Base-by-base conservation (phyloP, 352 stramenopile genomes). In the Phytophthora idaei region DNA sequence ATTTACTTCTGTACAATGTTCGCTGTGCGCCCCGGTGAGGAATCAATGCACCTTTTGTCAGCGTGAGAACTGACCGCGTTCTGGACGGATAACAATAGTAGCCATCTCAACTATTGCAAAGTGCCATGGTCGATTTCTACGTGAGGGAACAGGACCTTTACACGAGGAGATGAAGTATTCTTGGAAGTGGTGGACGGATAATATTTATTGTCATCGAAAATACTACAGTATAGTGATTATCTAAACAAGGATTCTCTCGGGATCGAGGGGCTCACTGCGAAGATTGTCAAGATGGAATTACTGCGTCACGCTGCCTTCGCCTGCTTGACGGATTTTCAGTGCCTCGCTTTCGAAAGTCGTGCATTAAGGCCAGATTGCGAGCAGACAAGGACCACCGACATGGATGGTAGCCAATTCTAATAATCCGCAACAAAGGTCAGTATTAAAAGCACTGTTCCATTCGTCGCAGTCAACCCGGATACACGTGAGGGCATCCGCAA, bases 271-370 rank as follows among this genome's bases (percentile, higher is more conserved):
- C 21, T 21, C 21, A 21, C 21, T 21, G 21, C 21, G 21, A 21
- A 21, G 21, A 21, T 21, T 21, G 21, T 21, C 21, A 21, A 21
- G 21, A 1, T 21, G 21, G 21, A 21, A 21, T 21, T 21, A 21
- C 21, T 21, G 21, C 21, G 21, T 21, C 21, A 21, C 21, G 21
- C 21, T 21, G 45, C 17, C 58, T 8, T 48, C 6, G 28, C 27
- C 31, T 27, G 41, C 39, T 65, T 46, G 29, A n/a, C 58, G 39
- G 47, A 50, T 36, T 46, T 25, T 29, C 37, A 56, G 32, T 32
- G 34, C 11, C 7, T 21, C 5, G 27, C 34, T 69, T 31, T 69
- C 52, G 53, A 69, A 63, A 69, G 53, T 69, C 61, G 54, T 64
- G 29, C 61, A 54, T 48, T 69, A 69, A 55, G 45, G 61, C 54